Evolutionary conservation across 352 stramenopile genomes (phyloP), one percentile per base, ranked within the genome.

Genomic region (Discostella stelligera): DNA sequence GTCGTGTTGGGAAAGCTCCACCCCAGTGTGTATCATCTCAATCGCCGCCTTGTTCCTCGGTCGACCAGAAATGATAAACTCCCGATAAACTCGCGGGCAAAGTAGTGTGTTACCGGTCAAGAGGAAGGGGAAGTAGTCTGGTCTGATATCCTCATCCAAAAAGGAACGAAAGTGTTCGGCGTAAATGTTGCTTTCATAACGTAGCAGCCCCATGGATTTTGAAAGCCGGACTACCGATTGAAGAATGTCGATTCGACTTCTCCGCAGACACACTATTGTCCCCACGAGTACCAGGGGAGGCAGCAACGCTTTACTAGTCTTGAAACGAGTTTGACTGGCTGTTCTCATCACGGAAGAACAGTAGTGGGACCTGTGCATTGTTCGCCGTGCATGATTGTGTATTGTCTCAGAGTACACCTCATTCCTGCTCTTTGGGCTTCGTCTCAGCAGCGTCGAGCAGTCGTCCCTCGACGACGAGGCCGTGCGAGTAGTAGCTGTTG

Each of bases 111-210:
- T 46, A 18, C 46, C 23, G 4, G 23, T 2, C 21, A 67, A 27
- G 23, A 67, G 53, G 8, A 67, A 44, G 1, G 60, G 60, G 37
- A 67, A 16, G 39, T 53, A 66, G 10, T 16, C n/a, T 21, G 55
- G 25, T 44, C 37, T 10, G 37, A 44, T 44, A 44, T 44, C 37
- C 37, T 44, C 13, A 44, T 44, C 37, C 11, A 44, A 44, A 10
- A 44, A 44, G 11, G 37, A 44, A 44, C 37, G 37, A 44, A 44
- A 44, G 37, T 44, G 37, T 44, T 44, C 37, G 7, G 37, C 13
- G 11, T 44, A 44, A 1, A 44, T 44, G 37, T 44, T 44, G 37
- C 37, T 44, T 10, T 44, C 37, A 14, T 44, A 44, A 44, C 13
- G 37, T 11, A 11, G 7, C 37, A 44, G 3, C 37, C 37, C 37